A percentile compares a stretch with the other conserved stretches of the same genome.
These are phyloP conservation scores for Cytospora leucostoma DNA, from an alignment of 2,329 filamentous ascomycete genomes.

Conservation along the genomic window DNA sequence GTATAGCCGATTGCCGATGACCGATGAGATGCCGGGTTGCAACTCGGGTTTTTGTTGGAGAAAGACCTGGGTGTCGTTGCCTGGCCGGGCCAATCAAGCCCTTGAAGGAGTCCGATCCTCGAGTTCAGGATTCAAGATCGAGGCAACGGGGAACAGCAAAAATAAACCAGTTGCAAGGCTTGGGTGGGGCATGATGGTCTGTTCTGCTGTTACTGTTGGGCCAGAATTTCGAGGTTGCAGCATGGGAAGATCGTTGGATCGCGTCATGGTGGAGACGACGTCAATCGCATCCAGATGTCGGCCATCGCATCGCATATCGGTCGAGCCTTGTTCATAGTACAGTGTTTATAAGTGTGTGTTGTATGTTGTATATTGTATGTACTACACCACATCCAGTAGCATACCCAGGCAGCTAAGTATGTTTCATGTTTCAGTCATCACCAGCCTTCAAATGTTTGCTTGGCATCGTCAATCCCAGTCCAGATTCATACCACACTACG, in stretches of 20 bases:
- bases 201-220: slow-evolving; percentile 5
- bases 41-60: neutral
- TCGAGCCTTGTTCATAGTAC: neutral
- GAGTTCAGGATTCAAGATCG: slow-evolving; percentile 17
- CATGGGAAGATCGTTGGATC: neutral
- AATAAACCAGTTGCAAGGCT: slow-evolving; percentile 16
- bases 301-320: neutral
- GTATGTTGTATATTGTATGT: too few species aligned
- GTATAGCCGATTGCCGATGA: neutral
- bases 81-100: neutral
- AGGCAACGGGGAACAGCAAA: slow-evolving; percentile 7
- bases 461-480: too few species aligned
- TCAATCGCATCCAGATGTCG: neutral
- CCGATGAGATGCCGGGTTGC: neutral
- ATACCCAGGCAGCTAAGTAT: too few species aligned
- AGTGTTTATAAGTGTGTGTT: too few species aligned
- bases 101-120: neutral
- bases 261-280: neutral
- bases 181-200: neutral
- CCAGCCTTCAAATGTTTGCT: too few species aligned
- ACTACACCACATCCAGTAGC: too few species aligned
- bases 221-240: slow-evolving; percentile 8
- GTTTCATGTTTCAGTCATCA: too few species aligned
- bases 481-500: too few species aligned
- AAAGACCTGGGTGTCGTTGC: slow-evolving; percentile 1